Evolutionary conservation across 306 rosid species (phyloP).

Genomic region (Pterocarpus santalinus): DNA sequence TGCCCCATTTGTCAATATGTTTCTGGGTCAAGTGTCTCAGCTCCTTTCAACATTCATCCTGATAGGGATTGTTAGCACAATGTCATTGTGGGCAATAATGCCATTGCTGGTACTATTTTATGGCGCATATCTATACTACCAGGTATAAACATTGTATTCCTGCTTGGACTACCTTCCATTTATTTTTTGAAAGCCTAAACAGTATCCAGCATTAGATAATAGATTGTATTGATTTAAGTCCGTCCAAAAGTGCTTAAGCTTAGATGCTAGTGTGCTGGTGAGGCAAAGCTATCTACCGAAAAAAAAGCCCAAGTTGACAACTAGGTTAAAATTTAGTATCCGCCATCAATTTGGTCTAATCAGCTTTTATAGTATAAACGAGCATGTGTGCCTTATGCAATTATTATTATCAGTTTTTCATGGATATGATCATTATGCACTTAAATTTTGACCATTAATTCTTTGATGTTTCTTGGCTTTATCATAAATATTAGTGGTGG

Average conservation of each 20-base stretch:
- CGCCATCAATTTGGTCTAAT: not conserved
- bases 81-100: conserved; percentile 96
- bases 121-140: conserved; percentile 84
- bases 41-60: conserved; percentile 87
- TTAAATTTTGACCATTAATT: not conserved
- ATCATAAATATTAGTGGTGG: not conserved
- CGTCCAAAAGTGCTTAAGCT: not conserved
- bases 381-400: not conserved
- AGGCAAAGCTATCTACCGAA: conserved; percentile 9
- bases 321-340: not conserved
- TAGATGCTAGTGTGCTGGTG: not conserved
- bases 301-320: not conserved
- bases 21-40: conserved; percentile 78
- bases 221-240: not conserved
- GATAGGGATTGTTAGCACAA: conserved; percentile 93
- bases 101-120: conserved; percentile 90
- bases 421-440: not conserved
- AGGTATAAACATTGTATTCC: conserved; percentile 61
- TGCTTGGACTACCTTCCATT: conserved; percentile 4
- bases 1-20: conserved; percentile 81
- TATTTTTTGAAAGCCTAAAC: conserved; percentile 24
- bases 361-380: not conserved
- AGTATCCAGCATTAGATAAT: not conserved
- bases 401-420: not conserved
- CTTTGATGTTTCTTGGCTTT: not conserved